Evolutionary conservation across 176 grass and related monocot species (phyloP).

Genomic region (Rhipidocladum racemiflorum): DNA sequence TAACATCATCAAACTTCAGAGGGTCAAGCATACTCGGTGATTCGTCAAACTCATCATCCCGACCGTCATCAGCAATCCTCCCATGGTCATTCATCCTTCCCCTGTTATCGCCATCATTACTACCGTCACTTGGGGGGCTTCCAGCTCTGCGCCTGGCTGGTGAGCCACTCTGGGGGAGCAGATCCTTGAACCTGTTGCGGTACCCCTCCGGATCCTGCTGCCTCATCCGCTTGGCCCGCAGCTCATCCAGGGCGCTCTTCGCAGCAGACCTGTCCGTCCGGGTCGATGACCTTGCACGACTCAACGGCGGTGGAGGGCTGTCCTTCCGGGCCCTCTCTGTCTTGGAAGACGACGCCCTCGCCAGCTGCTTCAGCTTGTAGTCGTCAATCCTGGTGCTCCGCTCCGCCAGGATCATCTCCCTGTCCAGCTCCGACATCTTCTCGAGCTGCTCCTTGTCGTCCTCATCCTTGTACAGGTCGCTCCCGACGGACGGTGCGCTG

Average conservation of each 20-base stretch:
- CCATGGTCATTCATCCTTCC: constrained; percentile 51
- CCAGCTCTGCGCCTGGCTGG: constrained; percentile 39
- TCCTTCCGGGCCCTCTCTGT: constrained; percentile 51
- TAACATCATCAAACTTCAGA: constrained; percentile 75
- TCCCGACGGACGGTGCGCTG: constrained; percentile 69
- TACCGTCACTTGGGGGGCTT: constrained; percentile 59
- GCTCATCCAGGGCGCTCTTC: constrained; percentile 60
- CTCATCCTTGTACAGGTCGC: constrained; percentile 93
- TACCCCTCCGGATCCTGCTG: constrained; percentile 58
- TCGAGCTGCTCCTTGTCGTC: constrained; percentile 76
- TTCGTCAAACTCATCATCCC: constrained; percentile 79
- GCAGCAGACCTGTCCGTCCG: constrained; percentile 49
- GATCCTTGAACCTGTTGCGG: constrained; percentile 51
- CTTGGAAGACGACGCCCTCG: constrained; percentile 55
- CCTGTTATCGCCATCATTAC: constrained; percentile 52
- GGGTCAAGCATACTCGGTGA: constrained; percentile 55
- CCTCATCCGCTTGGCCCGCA: constrained; percentile 60
- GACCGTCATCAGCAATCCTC: constrained; percentile 43
- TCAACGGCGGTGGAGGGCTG: constrained; percentile 54
- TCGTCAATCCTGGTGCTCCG: constrained; percentile 54
- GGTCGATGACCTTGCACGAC: constrained; percentile 41
- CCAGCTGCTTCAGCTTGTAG: constrained; percentile 75
- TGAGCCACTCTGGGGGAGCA: constrained; percentile 29
- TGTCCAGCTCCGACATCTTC: constrained; percentile 68
- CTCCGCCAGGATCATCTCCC: constrained; percentile 75